Conservation (phyloP, 163 green algal species). For the Prototheca wickerhamii region DNA sequence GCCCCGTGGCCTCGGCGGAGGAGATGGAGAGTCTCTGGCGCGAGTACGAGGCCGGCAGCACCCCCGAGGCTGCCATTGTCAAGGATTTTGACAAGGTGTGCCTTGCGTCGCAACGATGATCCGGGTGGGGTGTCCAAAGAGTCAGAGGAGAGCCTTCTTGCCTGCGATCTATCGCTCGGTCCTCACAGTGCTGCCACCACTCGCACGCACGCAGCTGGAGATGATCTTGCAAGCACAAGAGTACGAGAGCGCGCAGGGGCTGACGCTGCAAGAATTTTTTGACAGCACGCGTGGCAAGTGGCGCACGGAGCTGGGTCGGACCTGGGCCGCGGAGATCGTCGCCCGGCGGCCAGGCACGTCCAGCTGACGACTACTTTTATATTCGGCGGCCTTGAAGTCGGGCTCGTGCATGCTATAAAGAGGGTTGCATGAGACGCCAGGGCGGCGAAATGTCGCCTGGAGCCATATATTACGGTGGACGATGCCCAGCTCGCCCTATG, state of each 20-base stretch:
- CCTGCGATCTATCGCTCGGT: too few species aligned
- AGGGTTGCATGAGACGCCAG: too few species aligned
- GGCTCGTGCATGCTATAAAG: too few species aligned
- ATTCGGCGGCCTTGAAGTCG: too few species aligned
- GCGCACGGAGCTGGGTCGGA: constrained; percentile 40
- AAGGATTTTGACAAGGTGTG: constrained; percentile 90
- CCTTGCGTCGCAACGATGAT: not conserved
- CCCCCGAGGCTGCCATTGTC: constrained; percentile 65
- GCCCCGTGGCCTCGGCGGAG: constrained; percentile 20
- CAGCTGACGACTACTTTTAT: too few species aligned
- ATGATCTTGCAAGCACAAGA: constrained; percentile 85
- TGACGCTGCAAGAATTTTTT: constrained; percentile 80
- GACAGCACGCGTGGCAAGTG: constrained; percentile 66
- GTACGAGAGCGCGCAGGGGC: constrained; percentile 57
- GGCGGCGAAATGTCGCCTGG: too few species aligned
- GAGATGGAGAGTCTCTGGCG: constrained; percentile 63
- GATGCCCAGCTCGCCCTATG: too few species aligned
- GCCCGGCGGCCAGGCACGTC: not conserved
- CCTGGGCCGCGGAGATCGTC: constrained; percentile 40
- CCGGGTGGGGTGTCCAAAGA: not conserved
- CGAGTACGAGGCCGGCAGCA: constrained; percentile 75
- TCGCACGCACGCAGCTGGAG: constrained; percentile 54
- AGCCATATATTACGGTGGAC: too few species aligned
- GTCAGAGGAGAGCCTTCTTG: not conserved
- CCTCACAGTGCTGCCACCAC: too few species aligned